These are phyloP conservation scores for Colletotrichum higginsianum DNA, from an alignment of 2,329 filamentous ascomycete species.

Conservation along the genomic window DNA sequence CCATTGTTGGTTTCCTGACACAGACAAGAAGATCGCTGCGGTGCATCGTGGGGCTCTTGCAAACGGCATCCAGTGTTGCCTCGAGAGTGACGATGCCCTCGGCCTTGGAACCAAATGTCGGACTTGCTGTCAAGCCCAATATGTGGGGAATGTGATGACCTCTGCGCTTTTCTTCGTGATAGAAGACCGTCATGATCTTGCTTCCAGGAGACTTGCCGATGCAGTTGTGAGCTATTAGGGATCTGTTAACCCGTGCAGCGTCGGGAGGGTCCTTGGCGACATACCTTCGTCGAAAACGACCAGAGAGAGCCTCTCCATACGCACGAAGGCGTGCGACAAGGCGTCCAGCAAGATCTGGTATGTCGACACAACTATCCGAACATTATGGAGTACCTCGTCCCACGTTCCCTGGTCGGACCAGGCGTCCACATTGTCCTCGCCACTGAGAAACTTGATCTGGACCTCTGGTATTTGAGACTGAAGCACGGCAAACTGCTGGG, in stretches of 20 bases:
- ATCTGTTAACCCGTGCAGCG: constrained; percentile 39
- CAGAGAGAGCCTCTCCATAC: constrained; percentile 73
- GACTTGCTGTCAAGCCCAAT: constrained; percentile 86
- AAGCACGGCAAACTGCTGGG: constrained; percentile 76
- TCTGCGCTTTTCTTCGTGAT: constrained; percentile 64
- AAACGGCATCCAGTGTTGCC: constrained; percentile 77
- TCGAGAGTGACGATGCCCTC: constrained; percentile 75
- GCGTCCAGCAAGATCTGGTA: constrained; percentile 83
- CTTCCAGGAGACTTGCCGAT: constrained; percentile 74
- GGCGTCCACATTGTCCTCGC: constrained; percentile 77
- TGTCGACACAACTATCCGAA: constrained; percentile 83
- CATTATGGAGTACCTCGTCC: constrained; percentile 74
- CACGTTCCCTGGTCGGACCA: constrained; percentile 80
- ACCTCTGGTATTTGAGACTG: constrained; percentile 71
- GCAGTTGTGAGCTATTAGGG: constrained; percentile 79
- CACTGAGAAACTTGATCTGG: constrained; percentile 74
- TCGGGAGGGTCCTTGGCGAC: constrained; percentile 33
- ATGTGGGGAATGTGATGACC: constrained; percentile 72
- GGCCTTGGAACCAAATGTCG: constrained; percentile 73
- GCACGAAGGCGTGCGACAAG: constrained; percentile 81
- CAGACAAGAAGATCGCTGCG: constrained; percentile 78
- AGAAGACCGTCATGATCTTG: constrained; percentile 81
- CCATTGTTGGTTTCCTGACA: constrained; percentile 76
- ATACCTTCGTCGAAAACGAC: constrained; percentile 88
- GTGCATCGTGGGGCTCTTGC: constrained; percentile 77